Conservation (phyloP, 805 yeast species). For the Saturnispora bothae region DNA sequence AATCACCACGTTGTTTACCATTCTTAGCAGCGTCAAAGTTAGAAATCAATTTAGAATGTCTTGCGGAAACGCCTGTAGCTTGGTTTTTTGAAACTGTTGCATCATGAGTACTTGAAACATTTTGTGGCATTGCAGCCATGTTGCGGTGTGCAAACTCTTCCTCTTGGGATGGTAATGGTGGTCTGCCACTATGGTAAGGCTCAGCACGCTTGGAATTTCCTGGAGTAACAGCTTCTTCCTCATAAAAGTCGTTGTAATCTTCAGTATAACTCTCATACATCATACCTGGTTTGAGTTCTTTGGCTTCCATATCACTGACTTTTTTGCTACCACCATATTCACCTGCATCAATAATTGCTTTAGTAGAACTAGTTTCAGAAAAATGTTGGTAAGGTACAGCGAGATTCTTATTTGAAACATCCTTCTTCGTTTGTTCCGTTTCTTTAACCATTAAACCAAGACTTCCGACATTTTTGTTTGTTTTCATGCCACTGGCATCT, state of each 20-base stretch:
- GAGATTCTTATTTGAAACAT: neutral
- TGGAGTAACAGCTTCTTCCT: neutral
- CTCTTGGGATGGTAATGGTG: neutral
- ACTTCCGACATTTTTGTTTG: neutral
- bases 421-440: neutral
- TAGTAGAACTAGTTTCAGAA: constrained; percentile 2
- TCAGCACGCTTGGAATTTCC: neutral
- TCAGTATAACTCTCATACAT: constrained; percentile 4
- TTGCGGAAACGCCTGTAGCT: neutral
- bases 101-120: neutral
- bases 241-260: constrained; percentile 4
- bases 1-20: neutral
- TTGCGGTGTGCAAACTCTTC: neutral
- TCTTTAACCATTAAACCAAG: neutral
- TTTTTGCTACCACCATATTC: constrained; percentile 1
- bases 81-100: neutral
- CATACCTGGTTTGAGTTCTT: neutral
- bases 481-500: constrained; percentile 1
- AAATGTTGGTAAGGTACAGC: no score
- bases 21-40: constrained; percentile 6
- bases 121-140: no score
- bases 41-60: neutral
- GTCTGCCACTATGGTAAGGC: neutral
- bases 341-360: constrained; percentile 1
- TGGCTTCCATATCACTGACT: neutral